Evolutionary conservation across 2,329 filamentous ascomycete species (phyloP).

Genomic region (Neofusicoccum ribis): DNA sequence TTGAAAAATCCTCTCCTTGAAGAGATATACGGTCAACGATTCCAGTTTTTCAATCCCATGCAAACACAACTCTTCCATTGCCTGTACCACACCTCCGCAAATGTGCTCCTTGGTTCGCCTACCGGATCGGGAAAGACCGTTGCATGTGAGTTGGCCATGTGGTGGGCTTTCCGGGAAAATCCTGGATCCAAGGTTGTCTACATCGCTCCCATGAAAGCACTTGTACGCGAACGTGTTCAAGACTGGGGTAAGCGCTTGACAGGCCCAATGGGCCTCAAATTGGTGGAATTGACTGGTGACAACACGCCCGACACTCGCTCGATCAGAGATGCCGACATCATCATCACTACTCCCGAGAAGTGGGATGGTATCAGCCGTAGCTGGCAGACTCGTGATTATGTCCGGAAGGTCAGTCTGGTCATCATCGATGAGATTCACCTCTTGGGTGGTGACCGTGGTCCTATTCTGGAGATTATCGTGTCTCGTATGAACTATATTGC

Average conservation of each 20-base stretch:
- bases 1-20: slow-evolving; percentile 85
- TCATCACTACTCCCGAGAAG: slow-evolving; percentile 98
- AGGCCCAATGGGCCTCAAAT: slow-evolving; percentile 77
- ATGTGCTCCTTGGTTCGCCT: slow-evolving; percentile 91
- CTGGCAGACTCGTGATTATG: slow-evolving; percentile 97
- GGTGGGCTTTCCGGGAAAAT: slow-evolving; percentile 96
- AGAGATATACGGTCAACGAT: slow-evolving; percentile 82
- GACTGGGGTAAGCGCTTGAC: slow-evolving; percentile 89
- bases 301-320: slow-evolving; percentile 97
- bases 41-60: slow-evolving; percentile 99
- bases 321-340: slow-evolving; percentile 93
- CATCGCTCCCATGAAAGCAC: slow-evolving; percentile 98
- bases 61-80: slow-evolving; percentile 98
- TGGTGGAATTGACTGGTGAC: slow-evolving; percentile 95
- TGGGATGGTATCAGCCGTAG: slow-evolving; percentile 99
- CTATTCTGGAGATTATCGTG: slow-evolving; percentile 96
- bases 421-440: slow-evolving; percentile 99
- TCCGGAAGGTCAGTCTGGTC: slow-evolving; percentile 89
- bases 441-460: slow-evolving; percentile 92
- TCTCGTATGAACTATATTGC: slow-evolving; percentile 97
- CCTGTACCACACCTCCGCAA: slow-evolving; percentile 86
- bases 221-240: slow-evolving; percentile 92
- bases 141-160: slow-evolving; percentile 95
- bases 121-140: slow-evolving; percentile 98
- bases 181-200: slow-evolving; percentile 98